Evolutionary conservation across 768 basidiomycete species (phyloP).

Genomic region (Phaeotremella skinneri): DNA sequence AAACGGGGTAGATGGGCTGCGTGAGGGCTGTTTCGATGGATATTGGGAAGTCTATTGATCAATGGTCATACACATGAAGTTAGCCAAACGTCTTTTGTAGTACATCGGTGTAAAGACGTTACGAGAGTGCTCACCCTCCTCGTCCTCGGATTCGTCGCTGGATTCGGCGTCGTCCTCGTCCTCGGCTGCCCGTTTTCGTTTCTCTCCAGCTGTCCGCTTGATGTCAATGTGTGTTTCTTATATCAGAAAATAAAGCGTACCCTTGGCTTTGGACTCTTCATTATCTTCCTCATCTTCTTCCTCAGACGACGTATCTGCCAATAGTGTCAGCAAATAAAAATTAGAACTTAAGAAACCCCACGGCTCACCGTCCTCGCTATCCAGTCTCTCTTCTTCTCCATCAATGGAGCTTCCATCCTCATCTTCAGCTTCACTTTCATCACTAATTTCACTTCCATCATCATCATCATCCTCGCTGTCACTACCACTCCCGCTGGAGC

Average conservation of each 20-base stretch:
- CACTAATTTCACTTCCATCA: conserved; percentile 13
- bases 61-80: neutral
- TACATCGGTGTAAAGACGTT: neutral
- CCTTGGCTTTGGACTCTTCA: conserved; percentile 8
- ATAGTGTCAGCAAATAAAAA: neutral
- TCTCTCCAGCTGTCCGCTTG: neutral
- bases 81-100: neutral
- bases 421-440: conserved; percentile 15
- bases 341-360: neutral
- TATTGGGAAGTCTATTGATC: conserved; percentile 25
- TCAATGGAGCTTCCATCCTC: conserved; percentile 6
- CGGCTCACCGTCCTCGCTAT: conserved; percentile 3
- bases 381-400: conserved; percentile 6
- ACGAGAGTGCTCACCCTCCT: conserved; percentile 6
- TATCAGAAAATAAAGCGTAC: neutral
- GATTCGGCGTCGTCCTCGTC: conserved; percentile 6
- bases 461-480: conserved; percentile 10
- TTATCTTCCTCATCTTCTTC: conserved; percentile 6
- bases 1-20: conserved; percentile 29
- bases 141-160: conserved; percentile 12
- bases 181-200: conserved; percentile 10
- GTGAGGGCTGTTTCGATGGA: conserved; percentile 24
- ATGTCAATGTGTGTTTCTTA: neutral
- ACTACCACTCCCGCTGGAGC: conserved; percentile 3
- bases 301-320: neutral